Base-by-base conservation (phyloP, 2,329 filamentous ascomycete species). In the Tolypocladium capitatum region DNA sequence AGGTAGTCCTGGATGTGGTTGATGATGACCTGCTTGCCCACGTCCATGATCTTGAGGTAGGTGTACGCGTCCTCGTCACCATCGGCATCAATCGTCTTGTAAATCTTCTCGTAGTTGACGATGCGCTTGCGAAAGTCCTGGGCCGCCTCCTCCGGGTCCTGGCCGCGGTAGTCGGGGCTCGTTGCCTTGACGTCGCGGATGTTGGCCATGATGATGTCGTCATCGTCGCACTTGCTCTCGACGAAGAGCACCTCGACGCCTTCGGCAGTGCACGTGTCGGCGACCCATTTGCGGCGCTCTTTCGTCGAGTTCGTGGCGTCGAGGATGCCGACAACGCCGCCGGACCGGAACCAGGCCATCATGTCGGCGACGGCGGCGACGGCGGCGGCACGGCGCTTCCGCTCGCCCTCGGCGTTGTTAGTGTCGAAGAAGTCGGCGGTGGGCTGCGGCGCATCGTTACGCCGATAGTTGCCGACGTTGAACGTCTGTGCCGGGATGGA, bases 261-360 rank as follows among this genome's bases (percentile, higher is more conserved):
- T 54, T 91, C 81, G 13, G 76, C 73, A 8, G 76, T 72, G 63
- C 90, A 92, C 43, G 78, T 76, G 52, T 96, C 83, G 56, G 87
- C 75, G 59, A 98, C 92, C 92, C 92, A 98, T 61, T 84, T 81
- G 53, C 92, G 83, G 40, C 92, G 82, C 41, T 80, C 75, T 64
- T 94, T 94, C 52, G 92, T 97, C 8, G 87, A 94, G 68, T 98
- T 98, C 51, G 92, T 98, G 34, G 92, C 92, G 66, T 98, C 92
- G 33, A 98, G 75, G 56, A 98, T 94, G 35, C 87, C 91, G 47
- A 98, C 91, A 24, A 90, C 78, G 45, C 92, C 92, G 51, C 81
- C 76, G 45, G 80, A 71, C 43, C 77, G 71, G 70, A 98, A 96
- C 92, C 92, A 98, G 54, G 81, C 78, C 53, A 94, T 71, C 92